A percentile compares a stretch with the other conserved stretches of the same genome.
Evolutionary conservation across 352 stramenopile genomes (phyloP).

Genomic region (Phytophthora podocarpi): DNA sequence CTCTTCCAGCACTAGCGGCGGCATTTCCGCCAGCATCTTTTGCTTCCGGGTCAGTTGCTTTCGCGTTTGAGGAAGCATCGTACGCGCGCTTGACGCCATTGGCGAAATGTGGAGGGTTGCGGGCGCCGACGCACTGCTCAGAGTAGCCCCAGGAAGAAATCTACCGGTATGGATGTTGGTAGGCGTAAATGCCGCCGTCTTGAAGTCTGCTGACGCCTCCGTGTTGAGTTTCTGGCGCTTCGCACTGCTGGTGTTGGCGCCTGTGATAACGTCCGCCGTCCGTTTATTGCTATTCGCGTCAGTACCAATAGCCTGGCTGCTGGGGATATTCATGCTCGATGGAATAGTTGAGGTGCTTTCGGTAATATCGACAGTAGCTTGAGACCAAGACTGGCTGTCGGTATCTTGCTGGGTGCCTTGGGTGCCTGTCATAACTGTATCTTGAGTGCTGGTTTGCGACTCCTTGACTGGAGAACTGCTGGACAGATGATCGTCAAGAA

Average conservation of each 20-base stretch:
- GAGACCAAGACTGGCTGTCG: slow-evolving; percentile 13
- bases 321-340: not conserved
- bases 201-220: not conserved
- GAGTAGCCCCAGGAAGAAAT: slow-evolving; percentile 2
- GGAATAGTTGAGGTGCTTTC: not conserved
- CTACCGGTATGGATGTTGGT: slow-evolving; percentile 3
- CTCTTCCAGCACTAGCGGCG: slow-evolving; percentile 35
- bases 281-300: slow-evolving; percentile 32
- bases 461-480: not conserved
- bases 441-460: slow-evolving; percentile 21
- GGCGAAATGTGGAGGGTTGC: slow-evolving; percentile 37
- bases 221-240: slow-evolving; percentile 34
- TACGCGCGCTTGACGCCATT: slow-evolving; percentile 21
- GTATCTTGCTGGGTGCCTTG: slow-evolving; percentile 24
- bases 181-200: slow-evolving; percentile 13
- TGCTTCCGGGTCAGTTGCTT: slow-evolving; percentile 46
- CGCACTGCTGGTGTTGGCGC: not conserved
- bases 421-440: slow-evolving; percentile 3
- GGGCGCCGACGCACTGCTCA: slow-evolving; percentile 16
- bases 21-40: slow-evolving; percentile 42
- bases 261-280: slow-evolving; percentile 2
- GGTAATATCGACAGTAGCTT: slow-evolving; percentile 7
- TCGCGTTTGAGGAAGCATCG: slow-evolving; percentile 27
- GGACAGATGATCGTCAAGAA: slow-evolving; percentile 1
- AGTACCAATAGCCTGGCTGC: not conserved